Evolutionary conservation across 768 basidiomycete species (phyloP), one percentile per base, ranked within the genome.

Genomic region (Russula foetens): DNA sequence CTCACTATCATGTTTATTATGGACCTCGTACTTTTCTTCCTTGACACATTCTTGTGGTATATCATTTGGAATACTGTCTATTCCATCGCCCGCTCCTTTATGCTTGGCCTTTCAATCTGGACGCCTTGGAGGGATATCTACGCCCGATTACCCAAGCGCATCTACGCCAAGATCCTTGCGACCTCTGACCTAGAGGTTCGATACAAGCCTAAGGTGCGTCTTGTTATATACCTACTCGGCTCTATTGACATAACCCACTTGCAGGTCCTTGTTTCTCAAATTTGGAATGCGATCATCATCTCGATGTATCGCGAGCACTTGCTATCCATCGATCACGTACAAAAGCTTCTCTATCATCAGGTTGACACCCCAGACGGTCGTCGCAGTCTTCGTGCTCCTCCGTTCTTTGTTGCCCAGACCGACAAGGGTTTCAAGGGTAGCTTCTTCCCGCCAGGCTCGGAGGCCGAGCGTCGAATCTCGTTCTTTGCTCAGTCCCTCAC

Each of bases 1-100:
- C 75, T 99, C 70, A 84, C 97, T 57, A 89, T 98, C 78, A 99
- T 98, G 96, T 98, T 94, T 71, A 77, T 97, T 78, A 98, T 98
- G 96, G 97, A 98, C 70, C 76, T 99, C 49, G 84, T 88, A 53
- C 82, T 99, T 47, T 99, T 92, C 83, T 99, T 98, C 83, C 79
- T 99, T 74, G 97, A 99, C 76, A 99, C 97, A 7, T 99, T 98
- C 88, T 76, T 99, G 31, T 99, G 97, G 97, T 99, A 95, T 71
- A 95, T 98, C 76, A 98, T 98, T 71, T 98, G 96, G 96, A 98
- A 98, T 73, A 95, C 93, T 11, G 90, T 94, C 58, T 90, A 90
- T 76, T 89, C 86, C 69, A 91, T 95, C 67, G 88, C 78, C 24
- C 81, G 95, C 56, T 90, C 86, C 19, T 99, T 99, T 74, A 78